Evolutionary conservation across 176 grass and related monocot species (phyloP), one percentile per base, ranked within the genome.

Genomic region (Rhynchospora pubera): DNA sequence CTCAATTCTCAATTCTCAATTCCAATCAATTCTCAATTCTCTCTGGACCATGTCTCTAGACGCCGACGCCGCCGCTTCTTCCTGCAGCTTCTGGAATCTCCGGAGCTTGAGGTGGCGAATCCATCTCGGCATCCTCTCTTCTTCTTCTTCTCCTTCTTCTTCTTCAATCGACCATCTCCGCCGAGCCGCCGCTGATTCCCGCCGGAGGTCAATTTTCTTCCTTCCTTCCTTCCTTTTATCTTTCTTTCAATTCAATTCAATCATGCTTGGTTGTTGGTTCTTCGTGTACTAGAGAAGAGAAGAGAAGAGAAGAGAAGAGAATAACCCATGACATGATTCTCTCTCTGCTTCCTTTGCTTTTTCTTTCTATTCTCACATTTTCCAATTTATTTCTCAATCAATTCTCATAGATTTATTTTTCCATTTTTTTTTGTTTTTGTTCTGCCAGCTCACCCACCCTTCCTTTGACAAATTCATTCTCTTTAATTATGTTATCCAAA

Each of bases 41-140:
- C n/a, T n/a, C n/a, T n/a, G n/a, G n/a, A n/a, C n/a, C n/a, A n/a
- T n/a, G n/a, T n/a, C n/a, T n/a, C n/a, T n/a, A n/a, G n/a, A n/a
- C n/a, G n/a, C n/a, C n/a, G n/a, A n/a, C n/a, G n/a, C n/a, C n/a
- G n/a, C n/a, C n/a, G n/a, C n/a, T n/a, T n/a, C n/a, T n/a, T n/a
- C n/a, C n/a, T n/a, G n/a, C n/a, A n/a, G n/a, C n/a, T n/a, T 94
- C 82, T 81, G 84, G 62, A 70, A 69, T 65, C 89, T 99, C 4
- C 89, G 93, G 18, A 82, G 96, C 85, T 85, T 99, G 67, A 87
- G 92, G 59, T 99, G 97, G 97, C 89, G 97, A 69, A 80, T 96
- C 79, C 82, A 95, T 95, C 97, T 99, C 44, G 93, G 91, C 78
- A 91, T 99, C 83, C 82, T 99, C 34, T 92, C 90, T 70, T 86